phyloP scores from a whole-genome alignment of 2,329 filamentous ascomycete genomes.

The Diaporthe amygdali region DNA sequence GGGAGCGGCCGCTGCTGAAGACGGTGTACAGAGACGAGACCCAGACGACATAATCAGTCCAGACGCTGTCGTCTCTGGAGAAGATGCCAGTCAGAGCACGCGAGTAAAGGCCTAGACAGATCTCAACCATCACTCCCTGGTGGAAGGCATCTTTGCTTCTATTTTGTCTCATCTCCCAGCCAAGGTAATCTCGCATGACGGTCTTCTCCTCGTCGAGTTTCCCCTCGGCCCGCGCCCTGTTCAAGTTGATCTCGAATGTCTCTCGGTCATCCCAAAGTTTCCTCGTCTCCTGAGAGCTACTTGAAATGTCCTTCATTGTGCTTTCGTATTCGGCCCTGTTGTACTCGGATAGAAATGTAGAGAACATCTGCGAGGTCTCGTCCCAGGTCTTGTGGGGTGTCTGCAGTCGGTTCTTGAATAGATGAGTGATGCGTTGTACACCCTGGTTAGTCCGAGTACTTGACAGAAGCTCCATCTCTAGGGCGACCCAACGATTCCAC shows the following conservation, averaged over 20 bases:
- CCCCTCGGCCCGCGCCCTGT: constrained; percentile 59
- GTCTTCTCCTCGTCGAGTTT: constrained; percentile 60
- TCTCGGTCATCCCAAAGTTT: constrained; percentile 68
- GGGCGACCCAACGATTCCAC: constrained; percentile 79
- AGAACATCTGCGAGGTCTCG: constrained; percentile 76
- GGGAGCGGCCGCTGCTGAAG: constrained; percentile 42
- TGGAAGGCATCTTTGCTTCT: constrained; percentile 56
- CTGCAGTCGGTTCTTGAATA: constrained; percentile 73
- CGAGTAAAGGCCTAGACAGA: constrained; percentile 74
- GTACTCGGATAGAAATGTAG: constrained; percentile 75
- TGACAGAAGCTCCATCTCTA: constrained; percentile 72
- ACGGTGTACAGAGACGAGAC: constrained; percentile 57
- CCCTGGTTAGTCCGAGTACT: constrained; percentile 59
- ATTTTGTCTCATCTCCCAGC: constrained; percentile 77
- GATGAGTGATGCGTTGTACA: constrained; percentile 68
- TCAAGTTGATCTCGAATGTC: constrained; percentile 69
- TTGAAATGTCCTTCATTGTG: constrained; percentile 72
- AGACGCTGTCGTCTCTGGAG: constrained; percentile 74
- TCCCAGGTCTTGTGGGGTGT: constrained; percentile 79
- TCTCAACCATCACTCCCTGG: constrained; percentile 49
- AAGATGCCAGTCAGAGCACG: constrained; percentile 75
- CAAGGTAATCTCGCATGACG: constrained; percentile 72
- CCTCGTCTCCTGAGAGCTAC: constrained; percentile 68
- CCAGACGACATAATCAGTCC: constrained; percentile 85
- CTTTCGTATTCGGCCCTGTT: constrained; percentile 74